A percentile compares a stretch with the other conserved stretches of the same genome.
Evolutionary conservation across 495 filamentous ascomycete species (phyloP).

Genomic region (Emericellopsis terricola): DNA sequence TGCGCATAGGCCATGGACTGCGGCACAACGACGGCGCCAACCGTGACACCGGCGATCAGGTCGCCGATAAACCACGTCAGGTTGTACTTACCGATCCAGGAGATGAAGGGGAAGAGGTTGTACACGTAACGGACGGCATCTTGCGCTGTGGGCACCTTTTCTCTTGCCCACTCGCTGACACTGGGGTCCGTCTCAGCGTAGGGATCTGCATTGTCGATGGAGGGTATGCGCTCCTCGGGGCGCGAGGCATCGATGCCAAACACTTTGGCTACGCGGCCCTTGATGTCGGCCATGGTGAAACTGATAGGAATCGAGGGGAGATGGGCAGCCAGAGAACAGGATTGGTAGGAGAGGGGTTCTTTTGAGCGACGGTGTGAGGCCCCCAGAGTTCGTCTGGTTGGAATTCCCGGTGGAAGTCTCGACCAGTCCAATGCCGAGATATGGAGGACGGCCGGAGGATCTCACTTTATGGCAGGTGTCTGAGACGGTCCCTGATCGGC

Average conservation of each 20-base stretch:
- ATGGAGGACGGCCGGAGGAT: too few relatives aligned
- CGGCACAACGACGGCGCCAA: constrained; percentile 33
- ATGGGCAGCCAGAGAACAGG: too few relatives aligned
- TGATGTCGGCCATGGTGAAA: too few relatives aligned
- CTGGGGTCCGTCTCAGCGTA: constrained; percentile 65
- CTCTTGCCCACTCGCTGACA: constrained; percentile 42
- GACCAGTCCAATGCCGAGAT: too few relatives aligned
- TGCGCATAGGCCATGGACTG: constrained; percentile 50
- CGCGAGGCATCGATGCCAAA: constrained; percentile 1
- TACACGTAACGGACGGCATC: constrained; percentile 33
- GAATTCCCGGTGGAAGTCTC: too few relatives aligned
- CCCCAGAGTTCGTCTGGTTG: too few relatives aligned
- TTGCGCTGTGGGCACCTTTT: constrained; percentile 29
- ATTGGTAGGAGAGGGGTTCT: too few relatives aligned
- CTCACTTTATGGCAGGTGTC: too few relatives aligned
- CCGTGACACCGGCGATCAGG: constrained; percentile 14
- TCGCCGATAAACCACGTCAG: constrained; percentile 16
- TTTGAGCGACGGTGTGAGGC: too few relatives aligned
- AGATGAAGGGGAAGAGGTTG: constrained; percentile 9
- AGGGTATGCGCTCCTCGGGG: background rate
- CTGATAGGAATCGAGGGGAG: too few relatives aligned
- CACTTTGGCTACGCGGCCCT: background rate
- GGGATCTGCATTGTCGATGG: constrained; percentile 10
- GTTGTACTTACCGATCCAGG: constrained; percentile 17
- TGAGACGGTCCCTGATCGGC: too few relatives aligned